Evolutionary conservation across 108 stramenopile genomes (phyloP).

Genomic region (Fistulifera pelliculosa): DNA sequence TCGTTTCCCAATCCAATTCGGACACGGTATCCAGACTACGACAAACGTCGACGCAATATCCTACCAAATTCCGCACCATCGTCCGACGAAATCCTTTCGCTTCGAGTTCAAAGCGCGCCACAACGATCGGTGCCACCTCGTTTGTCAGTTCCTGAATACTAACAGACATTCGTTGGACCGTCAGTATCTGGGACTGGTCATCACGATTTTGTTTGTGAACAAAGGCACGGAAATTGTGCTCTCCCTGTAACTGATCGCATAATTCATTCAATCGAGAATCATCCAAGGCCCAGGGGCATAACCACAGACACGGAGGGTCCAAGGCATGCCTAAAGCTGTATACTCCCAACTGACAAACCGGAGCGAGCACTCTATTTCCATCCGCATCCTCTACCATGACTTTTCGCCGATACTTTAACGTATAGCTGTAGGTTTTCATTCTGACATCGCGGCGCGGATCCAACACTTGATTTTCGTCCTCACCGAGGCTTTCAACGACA

Average conservation of each 20-base stretch:
- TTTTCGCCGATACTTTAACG: conserved; percentile 48
- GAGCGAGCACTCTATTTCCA: conserved; percentile 21
- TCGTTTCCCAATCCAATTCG: conserved; percentile 11
- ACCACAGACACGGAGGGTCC: conserved; percentile 51
- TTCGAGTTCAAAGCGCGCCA: conserved; percentile 43
- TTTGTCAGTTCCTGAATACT: background rate
- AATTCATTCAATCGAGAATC: conserved; percentile 25
- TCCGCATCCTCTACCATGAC: conserved; percentile 1
- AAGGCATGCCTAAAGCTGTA: conserved; percentile 20
- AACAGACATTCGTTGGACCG: conserved; percentile 14
- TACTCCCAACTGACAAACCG: conserved; percentile 38
- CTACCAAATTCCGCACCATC: conserved; percentile 71
- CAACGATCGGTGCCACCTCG: conserved; percentile 18
- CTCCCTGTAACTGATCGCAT: conserved; percentile 45
- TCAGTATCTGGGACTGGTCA: conserved; percentile 21
- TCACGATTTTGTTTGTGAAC: conserved; percentile 54
- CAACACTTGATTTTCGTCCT: too few species aligned
- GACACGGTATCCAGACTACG: conserved; percentile 26
- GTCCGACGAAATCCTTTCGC: conserved; percentile 70
- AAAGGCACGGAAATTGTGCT: conserved; percentile 60
- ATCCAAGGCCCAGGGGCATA: conserved; percentile 66
- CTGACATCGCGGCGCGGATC: conserved; percentile 53
- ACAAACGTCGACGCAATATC: conserved; percentile 65
- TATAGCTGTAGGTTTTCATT: conserved; percentile 61
- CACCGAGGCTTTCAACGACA: background rate